A percentile compares a stretch with the other conserved stretches of the same genome.
phyloP scores from a whole-genome alignment of 2,329 filamentous ascomycete genomes.

The Pestalotiopsis fici region DNA sequence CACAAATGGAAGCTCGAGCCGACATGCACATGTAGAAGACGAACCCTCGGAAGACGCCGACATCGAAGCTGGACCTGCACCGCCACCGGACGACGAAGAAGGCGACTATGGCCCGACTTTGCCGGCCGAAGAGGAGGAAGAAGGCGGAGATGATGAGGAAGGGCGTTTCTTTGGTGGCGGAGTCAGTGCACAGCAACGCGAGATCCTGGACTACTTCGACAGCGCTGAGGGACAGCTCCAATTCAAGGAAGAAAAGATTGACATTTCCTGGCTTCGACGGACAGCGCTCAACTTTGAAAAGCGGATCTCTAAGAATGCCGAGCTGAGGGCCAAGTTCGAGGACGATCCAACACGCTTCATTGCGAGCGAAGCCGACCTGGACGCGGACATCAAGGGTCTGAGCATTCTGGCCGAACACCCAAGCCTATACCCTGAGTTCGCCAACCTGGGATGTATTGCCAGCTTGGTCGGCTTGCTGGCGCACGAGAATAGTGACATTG shows the following conservation, averaged over 20 bases:
- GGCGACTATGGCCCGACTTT: constrained; percentile 46
- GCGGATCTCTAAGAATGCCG: constrained; percentile 86
- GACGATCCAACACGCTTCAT: constrained; percentile 30
- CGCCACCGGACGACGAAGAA: constrained; percentile 50
- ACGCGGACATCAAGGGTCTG: constrained; percentile 82
- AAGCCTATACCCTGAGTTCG: constrained; percentile 45
- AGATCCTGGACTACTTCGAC: constrained; percentile 88
- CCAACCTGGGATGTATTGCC: constrained; percentile 26
- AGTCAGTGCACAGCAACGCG: constrained; percentile 76
- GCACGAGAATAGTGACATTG: constrained; percentile 96
- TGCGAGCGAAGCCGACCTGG: constrained; percentile 74
- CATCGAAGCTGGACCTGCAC: constrained; percentile 49
- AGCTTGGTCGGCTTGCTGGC: constrained; percentile 81
- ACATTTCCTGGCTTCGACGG: constrained; percentile 79
- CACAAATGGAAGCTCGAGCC: constrained; percentile 43
- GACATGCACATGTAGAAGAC: constrained; percentile 46
- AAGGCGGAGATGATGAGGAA: constrained; percentile 73
- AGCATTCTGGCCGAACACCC: constrained; percentile 87
- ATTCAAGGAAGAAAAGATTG: constrained; percentile 68
- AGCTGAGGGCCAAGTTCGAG: constrained; percentile 66
- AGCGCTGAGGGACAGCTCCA: constrained; percentile 35
- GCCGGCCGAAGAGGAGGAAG: constrained; percentile 53
- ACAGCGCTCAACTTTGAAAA: constrained; percentile 84
- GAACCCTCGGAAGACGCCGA: constrained; percentile 39
- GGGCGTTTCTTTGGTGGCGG: constrained; percentile 95